phyloP scores from a whole-genome alignment of 176 grass and related monocot species.

The Carex parvula region DNA sequence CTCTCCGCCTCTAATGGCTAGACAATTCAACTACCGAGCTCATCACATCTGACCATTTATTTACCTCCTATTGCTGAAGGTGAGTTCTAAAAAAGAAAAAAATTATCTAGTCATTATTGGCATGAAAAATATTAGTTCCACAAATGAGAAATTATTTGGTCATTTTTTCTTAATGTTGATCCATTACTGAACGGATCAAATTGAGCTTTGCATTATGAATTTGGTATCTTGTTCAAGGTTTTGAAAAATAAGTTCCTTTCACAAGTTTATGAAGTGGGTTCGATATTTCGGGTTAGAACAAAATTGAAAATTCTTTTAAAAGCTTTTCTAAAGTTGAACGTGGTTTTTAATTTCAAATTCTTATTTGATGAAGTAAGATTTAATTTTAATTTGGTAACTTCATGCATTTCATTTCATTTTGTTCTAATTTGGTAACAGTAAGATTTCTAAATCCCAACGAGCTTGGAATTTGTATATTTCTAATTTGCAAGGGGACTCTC shows the following conservation, averaged over 20 bases:
- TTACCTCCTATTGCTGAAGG: not conserved
- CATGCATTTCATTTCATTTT: no score
- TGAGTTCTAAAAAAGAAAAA: no score
- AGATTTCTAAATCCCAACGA: no score
- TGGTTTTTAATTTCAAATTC: not conserved
- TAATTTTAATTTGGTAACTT: no score
- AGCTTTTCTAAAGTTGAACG: not conserved
- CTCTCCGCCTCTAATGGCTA: no score
- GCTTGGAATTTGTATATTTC: no score
- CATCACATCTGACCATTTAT: not conserved
- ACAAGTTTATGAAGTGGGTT: not conserved
- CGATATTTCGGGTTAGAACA: not conserved
- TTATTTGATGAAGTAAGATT: not conserved
- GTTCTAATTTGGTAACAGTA: no score
- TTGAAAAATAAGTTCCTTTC: not conserved
- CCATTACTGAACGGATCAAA: not conserved
- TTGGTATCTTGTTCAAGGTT: not conserved
- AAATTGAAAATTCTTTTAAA: not conserved
- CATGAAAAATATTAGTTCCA: no score
- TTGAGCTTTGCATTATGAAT: not conserved
- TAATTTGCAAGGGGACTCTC: conserved; percentile 69
- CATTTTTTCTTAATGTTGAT: no score
- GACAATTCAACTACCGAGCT: not conserved
- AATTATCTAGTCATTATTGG: no score
- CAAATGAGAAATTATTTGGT: no score